Conservation (phyloP, 139 green algal genomes). For the Nannochloris sp. region DNA sequence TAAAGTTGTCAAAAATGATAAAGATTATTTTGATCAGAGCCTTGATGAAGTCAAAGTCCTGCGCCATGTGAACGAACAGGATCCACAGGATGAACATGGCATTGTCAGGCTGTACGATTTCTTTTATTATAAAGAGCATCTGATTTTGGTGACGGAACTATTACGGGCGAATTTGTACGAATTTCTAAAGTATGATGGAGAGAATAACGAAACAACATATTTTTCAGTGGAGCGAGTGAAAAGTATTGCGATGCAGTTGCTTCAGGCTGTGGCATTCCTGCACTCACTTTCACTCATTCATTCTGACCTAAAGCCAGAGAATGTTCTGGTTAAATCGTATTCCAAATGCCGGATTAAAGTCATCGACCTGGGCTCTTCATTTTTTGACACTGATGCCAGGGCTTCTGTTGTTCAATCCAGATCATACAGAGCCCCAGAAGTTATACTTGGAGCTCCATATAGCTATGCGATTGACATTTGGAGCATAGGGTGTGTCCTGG, state of each 20-base stretch:
- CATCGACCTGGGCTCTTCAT: constrained; percentile 92
- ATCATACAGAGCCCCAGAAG: constrained; percentile 88
- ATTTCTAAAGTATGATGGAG: constrained; percentile 91
- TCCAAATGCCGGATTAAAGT: constrained; percentile 70
- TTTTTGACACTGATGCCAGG: constrained; percentile 87
- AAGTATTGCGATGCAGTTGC: constrained; percentile 71
- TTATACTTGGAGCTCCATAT: constrained; percentile 88
- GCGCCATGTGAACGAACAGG: constrained; percentile 70
- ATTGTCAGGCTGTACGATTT: constrained; percentile 91
- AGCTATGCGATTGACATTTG: constrained; percentile 87
- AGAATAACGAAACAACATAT: constrained; percentile 62
- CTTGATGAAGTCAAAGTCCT: constrained; percentile 97
- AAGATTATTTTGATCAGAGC: constrained; percentile 95
- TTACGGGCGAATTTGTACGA: constrained; percentile 96
- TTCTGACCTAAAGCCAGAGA: constrained; percentile 95
- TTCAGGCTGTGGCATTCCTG: constrained; percentile 76
- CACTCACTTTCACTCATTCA: constrained; percentile 87
- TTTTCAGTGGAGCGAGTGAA: constrained; percentile 84
- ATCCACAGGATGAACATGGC: constrained; percentile 77
- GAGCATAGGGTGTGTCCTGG: constrained; percentile 91
- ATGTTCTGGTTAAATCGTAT: constrained; percentile 91
- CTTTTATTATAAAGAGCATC: constrained; percentile 97
- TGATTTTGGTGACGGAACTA: constrained; percentile 95
- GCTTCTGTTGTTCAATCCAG: constrained; percentile 86
- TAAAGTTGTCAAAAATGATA: constrained; percentile 98